These are phyloP conservation scores for Termitomyces titanicus DNA, from an alignment of 768 basidiomycete species.

Conservation along the genomic window DNA sequence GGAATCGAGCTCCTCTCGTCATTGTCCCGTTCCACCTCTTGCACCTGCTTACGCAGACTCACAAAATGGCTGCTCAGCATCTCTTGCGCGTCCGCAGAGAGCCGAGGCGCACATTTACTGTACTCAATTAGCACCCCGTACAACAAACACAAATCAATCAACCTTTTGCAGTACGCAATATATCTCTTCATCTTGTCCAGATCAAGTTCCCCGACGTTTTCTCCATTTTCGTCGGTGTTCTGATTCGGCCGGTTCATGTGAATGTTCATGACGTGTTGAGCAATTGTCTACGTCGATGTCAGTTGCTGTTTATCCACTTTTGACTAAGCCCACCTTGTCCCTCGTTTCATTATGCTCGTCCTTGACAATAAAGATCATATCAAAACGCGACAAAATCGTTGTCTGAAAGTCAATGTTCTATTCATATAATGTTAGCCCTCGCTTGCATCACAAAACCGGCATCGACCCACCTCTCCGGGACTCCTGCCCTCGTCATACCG, in stretches of 20 bases:
- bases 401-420: conserved; percentile 98
- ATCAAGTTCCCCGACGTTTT: conserved; percentile 83
- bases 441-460: background rate
- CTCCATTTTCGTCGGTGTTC: conserved; percentile 54
- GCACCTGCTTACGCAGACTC: conserved; percentile 86
- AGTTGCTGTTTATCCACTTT: background rate
- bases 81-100: conserved; percentile 92
- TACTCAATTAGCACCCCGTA: background rate
- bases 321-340: conserved; percentile 59
- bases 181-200: conserved; percentile 99
- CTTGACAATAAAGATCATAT: conserved; percentile 99
- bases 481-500: conserved; percentile 96
- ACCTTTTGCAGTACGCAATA: conserved; percentile 95
- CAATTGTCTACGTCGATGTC: conserved; percentile 67
- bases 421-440: background rate
- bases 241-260: conserved; percentile 91
- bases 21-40: conserved; percentile 94
- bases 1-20: conserved; percentile 98
- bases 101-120: conserved; percentile 94
- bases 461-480: conserved; percentile 76
- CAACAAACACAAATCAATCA: conserved; percentile 17
- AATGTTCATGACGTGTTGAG: conserved; percentile 97
- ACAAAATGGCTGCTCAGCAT: conserved; percentile 97
- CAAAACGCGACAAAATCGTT: conserved; percentile 96
- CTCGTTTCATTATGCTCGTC: conserved; percentile 96